Conservation (phyloP, 2,329 filamentous ascomycete genomes). For the Alternaria atra region DNA sequence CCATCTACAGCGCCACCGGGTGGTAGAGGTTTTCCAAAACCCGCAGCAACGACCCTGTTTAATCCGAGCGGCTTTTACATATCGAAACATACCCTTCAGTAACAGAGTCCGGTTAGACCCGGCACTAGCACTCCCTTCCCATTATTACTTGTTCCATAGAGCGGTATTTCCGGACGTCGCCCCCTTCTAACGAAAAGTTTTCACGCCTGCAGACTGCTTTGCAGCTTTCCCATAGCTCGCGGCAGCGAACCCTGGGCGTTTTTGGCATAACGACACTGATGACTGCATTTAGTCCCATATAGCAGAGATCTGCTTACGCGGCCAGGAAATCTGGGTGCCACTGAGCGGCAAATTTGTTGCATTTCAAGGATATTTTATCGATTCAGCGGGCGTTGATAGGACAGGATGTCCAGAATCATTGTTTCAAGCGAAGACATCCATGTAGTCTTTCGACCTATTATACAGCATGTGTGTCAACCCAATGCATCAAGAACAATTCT, state of each 20-base stretch:
- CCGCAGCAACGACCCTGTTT: neutral
- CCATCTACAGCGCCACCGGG: conserved; percentile 9
- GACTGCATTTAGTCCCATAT: conserved; percentile 18
- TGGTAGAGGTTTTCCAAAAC: neutral
- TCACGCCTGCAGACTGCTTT: conserved; percentile 15
- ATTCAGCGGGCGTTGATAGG: conserved; percentile 17
- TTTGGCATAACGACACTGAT: conserved; percentile 25
- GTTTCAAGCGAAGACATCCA: conserved; percentile 10
- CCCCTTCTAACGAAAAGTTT: conserved; percentile 23
- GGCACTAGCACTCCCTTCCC: conserved; percentile 8
- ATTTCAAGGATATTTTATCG: conserved; percentile 26
- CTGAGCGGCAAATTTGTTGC: conserved; percentile 19
- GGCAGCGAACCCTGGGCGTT: conserved; percentile 11
- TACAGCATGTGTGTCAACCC: conserved; percentile 11
- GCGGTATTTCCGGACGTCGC: conserved; percentile 6
- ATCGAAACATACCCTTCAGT: conserved; percentile 6
- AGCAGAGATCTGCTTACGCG: conserved; percentile 2
- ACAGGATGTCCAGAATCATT: conserved; percentile 13
- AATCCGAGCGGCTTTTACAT: conserved; percentile 8
- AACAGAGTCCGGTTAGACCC: neutral
- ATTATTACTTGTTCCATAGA: conserved; percentile 2
- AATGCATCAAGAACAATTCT: conserved; percentile 6
- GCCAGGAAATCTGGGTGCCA: conserved; percentile 2
- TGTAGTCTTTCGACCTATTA: conserved; percentile 11
- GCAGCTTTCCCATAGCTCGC: conserved; percentile 9